Conservation (phyloP, 169 alveolate species). For the Cryptosporidium sp. region DNA sequence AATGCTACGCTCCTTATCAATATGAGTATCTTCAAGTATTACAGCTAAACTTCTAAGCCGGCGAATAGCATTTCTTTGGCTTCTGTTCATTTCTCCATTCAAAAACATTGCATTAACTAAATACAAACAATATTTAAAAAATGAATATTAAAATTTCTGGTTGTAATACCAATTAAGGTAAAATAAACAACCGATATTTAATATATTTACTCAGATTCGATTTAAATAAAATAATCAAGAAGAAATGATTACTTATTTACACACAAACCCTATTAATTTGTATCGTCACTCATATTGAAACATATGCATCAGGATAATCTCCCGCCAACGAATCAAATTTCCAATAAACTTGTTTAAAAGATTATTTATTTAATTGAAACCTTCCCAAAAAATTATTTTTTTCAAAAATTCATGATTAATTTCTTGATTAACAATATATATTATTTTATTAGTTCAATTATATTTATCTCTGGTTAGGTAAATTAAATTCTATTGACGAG, state of each 20-base stretch:
- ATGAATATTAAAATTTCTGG: neutral
- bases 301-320: slow-evolving; percentile 24
- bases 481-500: too few relatives aligned
- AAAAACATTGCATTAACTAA: slow-evolving; percentile 8
- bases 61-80: slow-evolving; percentile 53
- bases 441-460: too few relatives aligned
- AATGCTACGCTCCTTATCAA: slow-evolving; percentile 41
- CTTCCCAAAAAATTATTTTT: neutral
- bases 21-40: slow-evolving; percentile 71
- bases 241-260: neutral
- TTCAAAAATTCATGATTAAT: neutral
- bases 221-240: neutral
- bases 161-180: neutral
- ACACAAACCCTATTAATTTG: slow-evolving; percentile 12
- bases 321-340: slow-evolving; percentile 6
- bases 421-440: too few relatives aligned
- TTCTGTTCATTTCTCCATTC: slow-evolving; percentile 46
- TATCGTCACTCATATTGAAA: slow-evolving; percentile 23
- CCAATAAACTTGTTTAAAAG: neutral
- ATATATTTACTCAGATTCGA: neutral
- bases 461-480: too few relatives aligned
- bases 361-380: too few relatives aligned
- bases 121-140: neutral
- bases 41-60: slow-evolving; percentile 75
- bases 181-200: slow-evolving; percentile 6